Conservation (phyloP, 345 rosid species). For the Corymbia maculata region DNA sequence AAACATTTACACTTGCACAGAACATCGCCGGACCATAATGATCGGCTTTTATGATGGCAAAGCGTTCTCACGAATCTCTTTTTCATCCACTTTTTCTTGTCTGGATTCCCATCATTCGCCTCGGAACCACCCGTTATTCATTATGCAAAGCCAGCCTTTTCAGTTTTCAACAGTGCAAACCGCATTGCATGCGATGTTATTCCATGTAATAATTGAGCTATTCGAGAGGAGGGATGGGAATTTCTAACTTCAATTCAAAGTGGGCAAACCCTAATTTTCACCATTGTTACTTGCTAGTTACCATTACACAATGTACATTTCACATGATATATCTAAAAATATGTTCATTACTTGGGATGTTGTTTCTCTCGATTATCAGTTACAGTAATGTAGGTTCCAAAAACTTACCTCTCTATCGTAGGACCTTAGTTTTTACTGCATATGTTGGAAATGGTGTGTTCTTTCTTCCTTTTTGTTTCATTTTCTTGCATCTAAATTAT, state of each 20-base stretch:
- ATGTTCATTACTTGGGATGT: not conserved
- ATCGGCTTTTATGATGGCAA: not conserved
- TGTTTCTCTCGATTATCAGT: not conserved
- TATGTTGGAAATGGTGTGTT: not conserved
- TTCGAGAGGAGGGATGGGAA: not conserved
- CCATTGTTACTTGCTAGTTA: not conserved
- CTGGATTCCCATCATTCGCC: not conserved
- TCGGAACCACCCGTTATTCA: not conserved
- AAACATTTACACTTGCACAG: not conserved
- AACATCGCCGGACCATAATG: not conserved
- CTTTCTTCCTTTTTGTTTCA: not conserved
- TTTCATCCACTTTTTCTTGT: not conserved
- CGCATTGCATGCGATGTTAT: not conserved
- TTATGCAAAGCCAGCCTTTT: not conserved
- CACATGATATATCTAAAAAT: not conserved
- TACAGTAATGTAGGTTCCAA: not conserved
- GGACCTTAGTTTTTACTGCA: not conserved
- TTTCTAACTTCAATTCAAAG: not conserved
- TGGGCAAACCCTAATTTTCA: not conserved
- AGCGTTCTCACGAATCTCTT: not conserved
- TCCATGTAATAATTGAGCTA: not conserved
- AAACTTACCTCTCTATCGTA: not conserved
- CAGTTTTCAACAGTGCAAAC: not conserved
- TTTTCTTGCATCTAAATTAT: not conserved
- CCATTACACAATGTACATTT: not conserved